phyloP scores from a whole-genome alignment of 192 early-diverging fungal species.

The Chytriomyces hyalinus region DNA sequence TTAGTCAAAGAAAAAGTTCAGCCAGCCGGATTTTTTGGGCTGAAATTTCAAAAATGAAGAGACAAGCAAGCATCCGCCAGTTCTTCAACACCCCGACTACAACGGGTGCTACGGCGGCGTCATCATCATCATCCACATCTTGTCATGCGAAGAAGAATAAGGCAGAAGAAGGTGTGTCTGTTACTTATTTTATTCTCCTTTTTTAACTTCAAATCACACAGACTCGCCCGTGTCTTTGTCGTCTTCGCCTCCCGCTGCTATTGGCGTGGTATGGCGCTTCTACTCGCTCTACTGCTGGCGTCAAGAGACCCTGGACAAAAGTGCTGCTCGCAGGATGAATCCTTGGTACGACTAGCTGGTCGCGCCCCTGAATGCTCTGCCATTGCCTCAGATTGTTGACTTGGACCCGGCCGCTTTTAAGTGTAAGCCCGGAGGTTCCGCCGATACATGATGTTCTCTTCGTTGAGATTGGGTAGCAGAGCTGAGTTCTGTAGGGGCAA shows the following conservation, averaged over 20 bases:
- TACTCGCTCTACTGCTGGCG: neutral
- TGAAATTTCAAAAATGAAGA: too few relatives aligned
- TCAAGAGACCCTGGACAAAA: too few relatives aligned
- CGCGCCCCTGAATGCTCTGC: neutral
- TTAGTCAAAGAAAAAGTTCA: too few relatives aligned
- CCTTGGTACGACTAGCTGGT: neutral
- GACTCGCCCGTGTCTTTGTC: neutral
- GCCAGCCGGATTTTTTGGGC: too few relatives aligned
- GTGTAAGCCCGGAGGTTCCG: constrained; percentile 4
- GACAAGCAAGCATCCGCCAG: too few relatives aligned
- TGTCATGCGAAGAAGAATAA: neutral
- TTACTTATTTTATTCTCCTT: neutral
- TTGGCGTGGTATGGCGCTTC: neutral
- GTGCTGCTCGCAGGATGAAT: neutral
- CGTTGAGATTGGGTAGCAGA: too few relatives aligned
- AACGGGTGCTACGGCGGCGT: too few relatives aligned
- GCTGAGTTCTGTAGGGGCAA: too few relatives aligned
- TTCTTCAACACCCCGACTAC: too few relatives aligned
- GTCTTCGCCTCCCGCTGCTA: neutral
- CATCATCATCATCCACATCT: neutral
- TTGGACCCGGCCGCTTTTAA: neutral
- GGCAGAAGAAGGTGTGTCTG: neutral
- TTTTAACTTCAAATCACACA: neutral
- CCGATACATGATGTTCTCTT: too few relatives aligned
- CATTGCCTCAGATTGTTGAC: constrained; percentile 9